Conservation (phyloP, 1,139 yeast species). For the Pichiaceae sp. region DNA sequence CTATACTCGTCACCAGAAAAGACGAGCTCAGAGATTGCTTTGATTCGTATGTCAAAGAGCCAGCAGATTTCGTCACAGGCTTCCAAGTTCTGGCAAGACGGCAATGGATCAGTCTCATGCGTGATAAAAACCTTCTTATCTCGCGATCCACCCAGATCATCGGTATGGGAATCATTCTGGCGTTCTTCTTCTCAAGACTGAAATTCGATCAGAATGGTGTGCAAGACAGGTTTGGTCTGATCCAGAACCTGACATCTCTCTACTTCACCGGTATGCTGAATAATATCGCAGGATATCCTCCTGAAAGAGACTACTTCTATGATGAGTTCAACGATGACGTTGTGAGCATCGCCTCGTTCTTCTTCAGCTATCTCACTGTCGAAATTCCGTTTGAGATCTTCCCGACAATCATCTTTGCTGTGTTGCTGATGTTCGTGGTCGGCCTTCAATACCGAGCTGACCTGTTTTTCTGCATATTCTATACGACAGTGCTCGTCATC, state of each 20-base stretch:
- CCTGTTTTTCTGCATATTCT: conserved; percentile 60
- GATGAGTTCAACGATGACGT: conserved; percentile 72
- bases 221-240: conserved; percentile 60
- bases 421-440: conserved; percentile 56
- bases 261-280: conserved; percentile 77
- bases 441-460: conserved; percentile 66
- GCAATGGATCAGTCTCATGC: conserved; percentile 41
- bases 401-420: conserved; percentile 50
- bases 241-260: conserved; percentile 65
- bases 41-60: conserved; percentile 19
- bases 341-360: conserved; percentile 61
- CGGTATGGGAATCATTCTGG: conserved; percentile 56
- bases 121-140: conserved; percentile 55
- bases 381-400: conserved; percentile 71
- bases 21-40: conserved; percentile 13
- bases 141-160: conserved; percentile 63
- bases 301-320: conserved; percentile 66
- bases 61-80: conserved; percentile 29
- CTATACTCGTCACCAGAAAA: conserved; percentile 5
- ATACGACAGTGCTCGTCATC: conserved; percentile 45
- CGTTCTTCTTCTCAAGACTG: conserved; percentile 67
- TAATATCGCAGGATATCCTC: conserved; percentile 67
- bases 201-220: conserved; percentile 51
- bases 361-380: conserved; percentile 51
- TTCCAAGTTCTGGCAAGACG: conserved; percentile 34